Evolutionary conservation across 352 stramenopile genomes (phyloP).

Genomic region (Globisporangium ultimum): DNA sequence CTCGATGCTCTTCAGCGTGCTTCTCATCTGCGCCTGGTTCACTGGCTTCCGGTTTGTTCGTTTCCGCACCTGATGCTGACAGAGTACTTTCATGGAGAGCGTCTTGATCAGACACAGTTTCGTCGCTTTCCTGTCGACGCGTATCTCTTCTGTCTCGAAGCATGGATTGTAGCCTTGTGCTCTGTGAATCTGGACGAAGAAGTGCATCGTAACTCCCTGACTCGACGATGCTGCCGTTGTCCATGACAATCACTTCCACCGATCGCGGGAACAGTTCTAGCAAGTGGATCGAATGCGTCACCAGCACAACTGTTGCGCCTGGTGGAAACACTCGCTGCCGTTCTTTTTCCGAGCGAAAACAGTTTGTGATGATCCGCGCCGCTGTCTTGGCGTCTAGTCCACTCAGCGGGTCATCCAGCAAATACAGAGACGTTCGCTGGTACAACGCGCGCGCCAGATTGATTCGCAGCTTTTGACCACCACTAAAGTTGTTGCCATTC

Average conservation of each 20-base stretch:
- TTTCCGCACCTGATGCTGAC: neutral
- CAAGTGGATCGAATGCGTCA: constrained; percentile 75
- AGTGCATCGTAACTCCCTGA: constrained; percentile 26
- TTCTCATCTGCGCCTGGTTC: constrained; percentile 9
- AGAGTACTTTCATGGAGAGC: neutral
- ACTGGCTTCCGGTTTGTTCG: neutral
- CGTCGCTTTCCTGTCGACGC: neutral
- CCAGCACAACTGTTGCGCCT: constrained; percentile 58
- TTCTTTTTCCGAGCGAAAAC: constrained; percentile 31
- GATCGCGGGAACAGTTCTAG: constrained; percentile 42
- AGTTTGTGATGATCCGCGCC: constrained; percentile 40
- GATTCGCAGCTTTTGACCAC: constrained; percentile 78
- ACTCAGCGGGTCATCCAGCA: constrained; percentile 89
- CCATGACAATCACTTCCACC: constrained; percentile 54
- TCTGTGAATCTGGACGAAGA: constrained; percentile 15
- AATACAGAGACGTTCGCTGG: constrained; percentile 54
- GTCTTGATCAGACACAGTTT: neutral
- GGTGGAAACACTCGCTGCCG: constrained; percentile 34
- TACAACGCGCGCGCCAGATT: constrained; percentile 86
- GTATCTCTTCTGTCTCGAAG: constrained; percentile 8
- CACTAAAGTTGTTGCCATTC: constrained; percentile 83
- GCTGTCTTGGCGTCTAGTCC: constrained; percentile 71
- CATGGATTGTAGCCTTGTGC: constrained; percentile 24
- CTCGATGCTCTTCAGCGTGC: constrained; percentile 52
- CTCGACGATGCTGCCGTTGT: constrained; percentile 51